Base-by-base conservation (phyloP, 345 rosid genomes). In the Eutrema heterophyllum region DNA sequence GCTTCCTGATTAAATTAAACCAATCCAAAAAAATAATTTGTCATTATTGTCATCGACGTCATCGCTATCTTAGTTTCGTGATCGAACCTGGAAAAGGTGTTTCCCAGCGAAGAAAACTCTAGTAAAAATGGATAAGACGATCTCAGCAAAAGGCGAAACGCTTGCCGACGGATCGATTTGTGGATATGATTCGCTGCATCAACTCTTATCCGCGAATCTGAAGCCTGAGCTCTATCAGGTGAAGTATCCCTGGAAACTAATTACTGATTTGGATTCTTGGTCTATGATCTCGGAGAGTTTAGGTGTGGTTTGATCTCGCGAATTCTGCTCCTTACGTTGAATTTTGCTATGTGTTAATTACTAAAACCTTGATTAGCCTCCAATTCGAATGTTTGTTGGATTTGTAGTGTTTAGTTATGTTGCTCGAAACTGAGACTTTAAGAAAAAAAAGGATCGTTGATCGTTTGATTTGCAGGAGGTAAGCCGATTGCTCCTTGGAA, bases 151-250 rank as follows among this genome's bases (percentile, higher is more conserved):
- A 67, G 86, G 84, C 41, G 79, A 49, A 57, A 27, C 41, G 6
- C 70, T 44, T 43, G 43, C 74, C 41, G 85, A 84, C 27, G 95
- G 93, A 67, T 86, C 97, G 5, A 78, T 88, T 66, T 83, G 90
- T 70, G 98, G 97, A 40, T 86, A 89, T 71, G 90, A 94, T 8
- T 91, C 97, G 4, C 87, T 91, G 44, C 83, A 87, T 49, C 84
- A 77, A 46, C 95, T 94, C 79, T 80, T 94, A 26, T 79, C 86
- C 7, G 64, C 78, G 9, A 91, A 94, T 82, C 98, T 94, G 79
- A 71, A 85, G 57, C 98, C 96, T 58, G 86, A 89, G 55, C 70
- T 89, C 67, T 91, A 77, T 71, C 87, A 85, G 98, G 98, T 87
- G 68, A 46, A 13, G 55, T 4, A 35, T 9, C 27, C 41, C 5